Percentiles rank a stretch among this genome's conserved stretches.
These are phyloP conservation scores for Aspergillus arachidicola DNA, from an alignment of 2,329 filamentous ascomycete species.

Conservation along the genomic window DNA sequence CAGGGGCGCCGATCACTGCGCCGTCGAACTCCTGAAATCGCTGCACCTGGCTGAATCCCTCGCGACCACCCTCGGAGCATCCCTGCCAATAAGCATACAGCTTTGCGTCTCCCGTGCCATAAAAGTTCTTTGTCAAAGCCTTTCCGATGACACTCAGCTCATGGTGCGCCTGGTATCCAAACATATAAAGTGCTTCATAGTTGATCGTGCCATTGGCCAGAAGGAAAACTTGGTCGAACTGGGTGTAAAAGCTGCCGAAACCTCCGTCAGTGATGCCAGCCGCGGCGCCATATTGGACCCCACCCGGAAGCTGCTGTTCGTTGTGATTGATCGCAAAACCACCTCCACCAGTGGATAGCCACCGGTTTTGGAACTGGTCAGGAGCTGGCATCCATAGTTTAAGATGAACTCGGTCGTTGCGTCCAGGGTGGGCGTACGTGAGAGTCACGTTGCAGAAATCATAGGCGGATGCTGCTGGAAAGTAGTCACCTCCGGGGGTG, in stretches of 20 bases:
- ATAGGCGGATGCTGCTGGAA: slow-evolving; percentile 14
- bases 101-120: slow-evolving; percentile 30
- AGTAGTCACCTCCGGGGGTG: slow-evolving; percentile 8
- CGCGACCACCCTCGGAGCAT: slow-evolving; percentile 58
- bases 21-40: slow-evolving; percentile 55
- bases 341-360: slow-evolving; percentile 51
- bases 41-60: slow-evolving; percentile 57
- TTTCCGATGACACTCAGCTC: slow-evolving; percentile 55
- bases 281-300: slow-evolving; percentile 47
- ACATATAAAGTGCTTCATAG: slow-evolving; percentile 37
- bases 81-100: slow-evolving; percentile 55
- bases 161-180: slow-evolving; percentile 52
- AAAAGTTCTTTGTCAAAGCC: slow-evolving; percentile 47
- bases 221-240: slow-evolving; percentile 43
- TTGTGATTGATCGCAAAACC: slow-evolving; percentile 47
- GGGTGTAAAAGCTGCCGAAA: slow-evolving; percentile 46
- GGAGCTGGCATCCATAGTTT: slow-evolving; percentile 49
- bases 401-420: slow-evolving; percentile 39
- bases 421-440: slow-evolving; percentile 49
- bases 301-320: slow-evolving; percentile 27
- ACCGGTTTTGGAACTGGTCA: slow-evolving; percentile 49
- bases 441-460: slow-evolving; percentile 51
- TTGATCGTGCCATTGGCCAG: slow-evolving; percentile 50
- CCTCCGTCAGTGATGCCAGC: slow-evolving; percentile 48
- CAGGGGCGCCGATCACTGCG: slow-evolving; percentile 50